These are phyloP conservation scores for Seminavis robusta DNA, from an alignment of 108 stramenopile genomes.

Conservation along the genomic window DNA sequence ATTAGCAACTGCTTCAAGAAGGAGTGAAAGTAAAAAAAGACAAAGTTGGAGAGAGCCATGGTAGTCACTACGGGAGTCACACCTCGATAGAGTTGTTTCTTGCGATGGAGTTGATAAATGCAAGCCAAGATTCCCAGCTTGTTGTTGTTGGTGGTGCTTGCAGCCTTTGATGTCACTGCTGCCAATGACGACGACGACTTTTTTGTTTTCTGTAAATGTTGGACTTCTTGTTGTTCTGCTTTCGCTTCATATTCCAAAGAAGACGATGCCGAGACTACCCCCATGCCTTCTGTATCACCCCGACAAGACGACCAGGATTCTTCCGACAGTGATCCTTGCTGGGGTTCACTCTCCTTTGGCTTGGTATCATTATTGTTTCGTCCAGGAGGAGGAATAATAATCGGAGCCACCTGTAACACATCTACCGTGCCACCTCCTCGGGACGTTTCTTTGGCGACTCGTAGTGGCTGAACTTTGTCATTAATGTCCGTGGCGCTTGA, in stretches of 20 bases:
- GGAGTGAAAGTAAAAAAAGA: conserved; percentile 71
- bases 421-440: too few relatives aligned
- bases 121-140: conserved; percentile 23
- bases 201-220: conserved; percentile 1
- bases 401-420: too few relatives aligned
- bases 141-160: background rate
- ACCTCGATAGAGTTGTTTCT: conserved; percentile 64
- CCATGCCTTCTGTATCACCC: background rate
- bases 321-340: too few relatives aligned
- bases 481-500: conserved; percentile 1
- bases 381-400: too few relatives aligned
- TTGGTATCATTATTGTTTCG: too few relatives aligned
- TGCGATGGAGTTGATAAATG: conserved; percentile 36
- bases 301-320: background rate
- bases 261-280: background rate
- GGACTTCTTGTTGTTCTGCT: background rate
- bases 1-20: conserved; percentile 34
- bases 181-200: background rate
- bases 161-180: background rate
- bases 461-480: too few relatives aligned
- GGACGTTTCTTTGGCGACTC: too few relatives aligned
- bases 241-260: background rate
- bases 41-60: conserved; percentile 59
- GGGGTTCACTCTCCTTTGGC: too few relatives aligned
- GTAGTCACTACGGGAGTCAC: conserved; percentile 59